Percentiles rank a stretch among this genome's conserved stretches.
Evolutionary conservation across 306 rosid genomes (phyloP).

Genomic region (Cucurbita moschata): DNA sequence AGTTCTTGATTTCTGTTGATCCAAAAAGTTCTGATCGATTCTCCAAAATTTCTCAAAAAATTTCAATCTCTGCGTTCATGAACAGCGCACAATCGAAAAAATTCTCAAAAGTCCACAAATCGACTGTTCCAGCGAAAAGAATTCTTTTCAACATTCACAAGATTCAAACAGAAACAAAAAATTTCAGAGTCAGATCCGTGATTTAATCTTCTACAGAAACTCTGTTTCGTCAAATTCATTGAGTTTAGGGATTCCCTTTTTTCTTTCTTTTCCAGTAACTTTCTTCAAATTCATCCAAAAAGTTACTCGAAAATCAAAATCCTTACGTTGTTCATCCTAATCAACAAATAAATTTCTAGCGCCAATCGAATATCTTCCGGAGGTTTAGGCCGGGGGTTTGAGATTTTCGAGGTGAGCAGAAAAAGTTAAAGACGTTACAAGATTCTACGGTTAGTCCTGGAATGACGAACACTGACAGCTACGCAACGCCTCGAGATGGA

Average conservation of each 20-base stretch:
- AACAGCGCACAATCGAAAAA: not conserved
- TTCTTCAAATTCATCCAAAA: not conserved
- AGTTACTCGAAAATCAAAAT: not conserved
- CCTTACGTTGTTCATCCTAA: not conserved
- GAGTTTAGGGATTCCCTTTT: not conserved
- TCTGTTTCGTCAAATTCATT: not conserved
- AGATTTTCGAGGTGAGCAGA: constrained; percentile 15
- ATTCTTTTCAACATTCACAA: not conserved
- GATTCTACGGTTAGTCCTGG: constrained; percentile 23
- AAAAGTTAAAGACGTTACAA: constrained; percentile 13
- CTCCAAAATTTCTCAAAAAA: not conserved
- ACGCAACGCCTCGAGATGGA: constrained; percentile 2
- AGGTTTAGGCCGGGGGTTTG: constrained; percentile 25
- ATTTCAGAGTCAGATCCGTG: constrained; percentile 14
- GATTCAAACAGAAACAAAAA: not conserved
- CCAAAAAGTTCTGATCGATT: not conserved
- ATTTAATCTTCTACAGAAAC: not conserved
- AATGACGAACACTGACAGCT: constrained; percentile 5
- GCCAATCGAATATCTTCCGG: constrained; percentile 1
- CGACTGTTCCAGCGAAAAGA: not conserved
- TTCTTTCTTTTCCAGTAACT: not conserved
- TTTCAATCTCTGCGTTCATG: not conserved
- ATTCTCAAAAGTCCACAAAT: not conserved
- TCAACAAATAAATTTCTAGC: not conserved
- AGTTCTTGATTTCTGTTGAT: not conserved